Percentiles rank a stretch among this genome's conserved stretches.
These are phyloP conservation scores for Dichotomopilus funicola DNA, from an alignment of 2,329 filamentous ascomycete genomes.

Conservation along the genomic window DNA sequence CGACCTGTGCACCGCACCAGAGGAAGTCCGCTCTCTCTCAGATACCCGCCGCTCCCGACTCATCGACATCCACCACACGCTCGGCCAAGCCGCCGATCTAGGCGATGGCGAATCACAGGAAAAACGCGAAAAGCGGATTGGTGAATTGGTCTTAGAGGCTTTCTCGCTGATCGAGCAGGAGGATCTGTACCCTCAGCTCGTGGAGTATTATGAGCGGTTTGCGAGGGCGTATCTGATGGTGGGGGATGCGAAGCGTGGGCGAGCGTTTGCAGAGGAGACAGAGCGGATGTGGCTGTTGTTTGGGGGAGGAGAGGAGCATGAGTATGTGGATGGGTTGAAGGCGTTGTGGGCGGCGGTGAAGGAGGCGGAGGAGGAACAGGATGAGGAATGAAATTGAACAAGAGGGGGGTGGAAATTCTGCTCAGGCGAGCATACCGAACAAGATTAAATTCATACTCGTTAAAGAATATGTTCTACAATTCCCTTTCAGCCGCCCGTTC, in stretches of 20 bases:
- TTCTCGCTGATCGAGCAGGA: constrained; percentile 22
- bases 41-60: constrained; percentile 22
- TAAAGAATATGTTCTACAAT: too few species aligned
- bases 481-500: too few species aligned
- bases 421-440: too few species aligned
- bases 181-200: constrained; percentile 24
- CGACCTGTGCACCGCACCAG: constrained; percentile 17
- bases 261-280: constrained; percentile 10
- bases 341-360: constrained; percentile 15
- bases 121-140: background rate
- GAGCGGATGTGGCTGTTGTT: constrained; percentile 18
- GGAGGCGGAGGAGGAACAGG: constrained; percentile 4
- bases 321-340: constrained; percentile 17
- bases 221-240: constrained; percentile 22
- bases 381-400: background rate
- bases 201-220: constrained; percentile 24
- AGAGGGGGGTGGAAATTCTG: too few species aligned
- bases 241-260: constrained; percentile 13
- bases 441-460: too few species aligned
- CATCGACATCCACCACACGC: constrained; percentile 20
- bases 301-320: constrained; percentile 19
- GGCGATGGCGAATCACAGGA: background rate
- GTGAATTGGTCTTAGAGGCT: constrained; percentile 19
- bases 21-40: constrained; percentile 8
- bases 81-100: constrained; percentile 7